phyloP scores from a whole-genome alignment of 139 green algal genomes.

The Picochlorum sp. region DNA sequence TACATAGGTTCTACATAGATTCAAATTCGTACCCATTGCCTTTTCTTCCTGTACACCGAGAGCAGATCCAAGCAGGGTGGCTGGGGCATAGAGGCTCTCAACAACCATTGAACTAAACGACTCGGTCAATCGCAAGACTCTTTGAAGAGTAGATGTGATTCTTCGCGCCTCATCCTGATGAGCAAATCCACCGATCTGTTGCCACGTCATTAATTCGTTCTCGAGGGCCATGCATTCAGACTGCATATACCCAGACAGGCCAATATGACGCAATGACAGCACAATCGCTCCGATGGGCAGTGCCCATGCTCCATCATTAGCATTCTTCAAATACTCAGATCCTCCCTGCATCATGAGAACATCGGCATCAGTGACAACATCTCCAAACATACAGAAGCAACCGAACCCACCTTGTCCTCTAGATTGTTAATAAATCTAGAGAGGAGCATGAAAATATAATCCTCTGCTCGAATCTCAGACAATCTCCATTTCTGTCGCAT shows the following conservation, averaged over 20 bases:
- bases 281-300: constrained; percentile 61
- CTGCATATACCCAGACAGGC: constrained; percentile 44
- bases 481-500: constrained; percentile 85
- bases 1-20: not conserved
- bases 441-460: constrained; percentile 89
- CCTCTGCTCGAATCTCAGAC: constrained; percentile 80
- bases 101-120: constrained; percentile 62
- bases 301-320: constrained; percentile 51
- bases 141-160: constrained; percentile 75
- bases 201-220: constrained; percentile 78
- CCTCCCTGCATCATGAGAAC: constrained; percentile 4
- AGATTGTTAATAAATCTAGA: constrained; percentile 58
- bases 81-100: constrained; percentile 35
- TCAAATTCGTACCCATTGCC: not conserved
- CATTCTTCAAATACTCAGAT: constrained; percentile 31
- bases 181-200: constrained; percentile 36
- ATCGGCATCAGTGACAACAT: too few relatives aligned
- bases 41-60: constrained; percentile 57
- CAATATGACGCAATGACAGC: constrained; percentile 73
- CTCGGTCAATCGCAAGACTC: constrained; percentile 67
- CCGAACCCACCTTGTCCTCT: constrained; percentile 38
- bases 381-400: too few relatives aligned
- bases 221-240: constrained; percentile 82
- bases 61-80: constrained; percentile 49
- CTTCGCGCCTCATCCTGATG: constrained; percentile 38